Evolutionary conservation across 2,329 filamentous ascomycete genomes (phyloP).

Genomic region (Escovopsis sp.): DNA sequence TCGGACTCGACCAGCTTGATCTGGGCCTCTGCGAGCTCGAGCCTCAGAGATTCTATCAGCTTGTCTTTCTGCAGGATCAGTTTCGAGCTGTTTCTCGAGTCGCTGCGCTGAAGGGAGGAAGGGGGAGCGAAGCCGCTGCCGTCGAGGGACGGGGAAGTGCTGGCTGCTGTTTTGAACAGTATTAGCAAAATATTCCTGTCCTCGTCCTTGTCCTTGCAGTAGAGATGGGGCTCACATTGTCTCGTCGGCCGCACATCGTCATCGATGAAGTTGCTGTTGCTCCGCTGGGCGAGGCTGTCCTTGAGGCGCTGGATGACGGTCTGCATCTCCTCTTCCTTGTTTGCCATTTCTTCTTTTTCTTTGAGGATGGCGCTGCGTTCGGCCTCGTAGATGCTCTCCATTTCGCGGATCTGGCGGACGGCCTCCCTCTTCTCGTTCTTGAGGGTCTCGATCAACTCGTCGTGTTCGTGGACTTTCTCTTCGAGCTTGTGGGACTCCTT

Average conservation of each 20-base stretch:
- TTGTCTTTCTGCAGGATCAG: constrained; percentile 91
- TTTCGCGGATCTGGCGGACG: constrained; percentile 70
- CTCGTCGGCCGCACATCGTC: constrained; percentile 44
- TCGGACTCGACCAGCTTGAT: constrained; percentile 92
- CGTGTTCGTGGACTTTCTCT: constrained; percentile 73
- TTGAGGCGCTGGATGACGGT: constrained; percentile 81
- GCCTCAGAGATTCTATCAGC: constrained; percentile 77
- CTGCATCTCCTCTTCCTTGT: constrained; percentile 82
- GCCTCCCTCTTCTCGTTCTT: constrained; percentile 76
- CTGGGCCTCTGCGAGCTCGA: constrained; percentile 88
- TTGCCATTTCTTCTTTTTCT: constrained; percentile 79
- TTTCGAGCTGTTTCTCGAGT: constrained; percentile 80
- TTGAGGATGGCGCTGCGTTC: constrained; percentile 77
- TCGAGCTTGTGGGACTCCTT: constrained; percentile 77
- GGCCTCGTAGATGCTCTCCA: constrained; percentile 84
- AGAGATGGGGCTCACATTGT: constrained; percentile 32
- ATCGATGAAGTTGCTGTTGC: constrained; percentile 26
- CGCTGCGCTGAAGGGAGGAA: constrained; percentile 70
- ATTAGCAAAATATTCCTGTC: constrained; percentile 9
- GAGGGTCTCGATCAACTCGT: constrained; percentile 67
- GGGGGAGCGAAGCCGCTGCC: constrained; percentile 73
- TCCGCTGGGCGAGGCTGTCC: constrained; percentile 70
- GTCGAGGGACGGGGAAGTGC: constrained; percentile 55
- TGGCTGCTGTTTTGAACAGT: constrained; percentile 20
- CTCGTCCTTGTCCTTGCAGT: neutral